Evolutionary conservation across 2,329 filamentous ascomycete genomes (phyloP).

Genomic region (Teratosphaeria gauchensis): DNA sequence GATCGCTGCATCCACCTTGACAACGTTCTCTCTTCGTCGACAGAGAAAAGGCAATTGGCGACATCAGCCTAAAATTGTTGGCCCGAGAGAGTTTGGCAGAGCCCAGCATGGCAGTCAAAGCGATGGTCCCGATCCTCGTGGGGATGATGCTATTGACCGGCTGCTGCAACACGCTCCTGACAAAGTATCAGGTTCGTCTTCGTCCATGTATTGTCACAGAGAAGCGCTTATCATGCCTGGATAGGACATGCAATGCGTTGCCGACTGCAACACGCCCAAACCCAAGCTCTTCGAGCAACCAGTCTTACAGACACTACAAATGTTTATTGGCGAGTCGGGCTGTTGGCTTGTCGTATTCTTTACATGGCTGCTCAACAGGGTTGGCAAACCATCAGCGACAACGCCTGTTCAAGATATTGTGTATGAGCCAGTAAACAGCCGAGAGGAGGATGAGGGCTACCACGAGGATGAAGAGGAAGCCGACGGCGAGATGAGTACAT

Average conservation of each 20-base stretch:
- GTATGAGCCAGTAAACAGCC: conserved; percentile 19
- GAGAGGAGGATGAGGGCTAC: conserved; percentile 26
- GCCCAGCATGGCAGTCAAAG: background rate
- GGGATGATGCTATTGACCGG: conserved; percentile 94
- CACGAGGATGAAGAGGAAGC: conserved; percentile 30
- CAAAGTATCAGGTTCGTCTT: conserved; percentile 74
- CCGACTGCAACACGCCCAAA: conserved; percentile 68
- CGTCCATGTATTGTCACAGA: conserved; percentile 5
- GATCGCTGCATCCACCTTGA: background rate
- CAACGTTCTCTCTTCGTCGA: background rate
- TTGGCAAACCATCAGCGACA: conserved; percentile 7
- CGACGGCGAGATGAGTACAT: conserved; percentile 31
- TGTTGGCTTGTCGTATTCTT: conserved; percentile 83
- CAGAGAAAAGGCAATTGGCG: background rate
- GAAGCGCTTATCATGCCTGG: conserved; percentile 6
- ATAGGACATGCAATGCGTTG: conserved; percentile 92
- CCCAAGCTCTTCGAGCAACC: conserved; percentile 81
- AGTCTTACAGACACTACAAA: conserved; percentile 89
- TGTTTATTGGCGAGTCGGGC: conserved; percentile 95
- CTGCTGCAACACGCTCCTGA: conserved; percentile 92
- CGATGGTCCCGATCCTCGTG: conserved; percentile 70
- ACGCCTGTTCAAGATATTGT: conserved; percentile 16
- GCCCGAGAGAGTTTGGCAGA: background rate
- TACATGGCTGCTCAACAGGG: conserved; percentile 53
- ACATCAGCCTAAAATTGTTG: background rate